phyloP scores from a whole-genome alignment of 129 eudicot species.

The Scalesia atractyloides region DNA sequence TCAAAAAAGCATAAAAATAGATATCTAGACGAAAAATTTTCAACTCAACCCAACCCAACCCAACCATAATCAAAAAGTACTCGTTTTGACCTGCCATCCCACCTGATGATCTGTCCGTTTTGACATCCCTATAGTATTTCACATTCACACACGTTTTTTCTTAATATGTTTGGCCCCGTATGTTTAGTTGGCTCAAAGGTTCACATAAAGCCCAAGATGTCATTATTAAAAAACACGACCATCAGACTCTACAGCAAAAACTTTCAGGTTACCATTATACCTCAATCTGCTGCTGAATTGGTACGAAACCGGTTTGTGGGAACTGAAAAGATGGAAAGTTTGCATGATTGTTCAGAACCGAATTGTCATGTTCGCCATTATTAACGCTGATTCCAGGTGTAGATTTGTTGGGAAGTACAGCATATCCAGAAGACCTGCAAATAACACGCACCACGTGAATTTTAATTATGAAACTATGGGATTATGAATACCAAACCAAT shows the following conservation, averaged over 20 bases:
- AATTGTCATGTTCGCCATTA: conserved; percentile 39
- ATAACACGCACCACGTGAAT: not conserved
- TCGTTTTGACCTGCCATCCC: not conserved
- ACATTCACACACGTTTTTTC: not conserved
- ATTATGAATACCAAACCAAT: conserved; percentile 6
- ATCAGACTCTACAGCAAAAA: not conserved
- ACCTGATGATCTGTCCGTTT: not conserved
- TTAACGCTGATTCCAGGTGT: conserved; percentile 21
- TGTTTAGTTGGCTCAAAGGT: not conserved
- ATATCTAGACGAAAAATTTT: not conserved
- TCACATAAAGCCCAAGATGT: not conserved
- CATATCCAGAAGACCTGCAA: conserved; percentile 70
- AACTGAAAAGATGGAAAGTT: conserved; percentile 43
- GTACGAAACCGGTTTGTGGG: conserved; percentile 36
- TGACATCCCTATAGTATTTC: not conserved
- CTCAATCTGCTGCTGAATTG: conserved; percentile 72
- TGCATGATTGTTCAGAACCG: conserved; percentile 31
- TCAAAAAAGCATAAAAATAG: not conserved
- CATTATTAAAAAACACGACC: not conserved
- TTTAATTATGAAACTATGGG: conserved; percentile 13
- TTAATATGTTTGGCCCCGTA: not conserved
- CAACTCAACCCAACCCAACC: not conserved
- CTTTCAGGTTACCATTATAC: conserved; percentile 35
- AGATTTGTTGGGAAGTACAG: conserved; percentile 42
- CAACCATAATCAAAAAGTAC: not conserved